These are phyloP conservation scores for Sugiyamaella valdiviana DNA, from an alignment of 805 yeast genomes.

Conservation along the genomic window DNA sequence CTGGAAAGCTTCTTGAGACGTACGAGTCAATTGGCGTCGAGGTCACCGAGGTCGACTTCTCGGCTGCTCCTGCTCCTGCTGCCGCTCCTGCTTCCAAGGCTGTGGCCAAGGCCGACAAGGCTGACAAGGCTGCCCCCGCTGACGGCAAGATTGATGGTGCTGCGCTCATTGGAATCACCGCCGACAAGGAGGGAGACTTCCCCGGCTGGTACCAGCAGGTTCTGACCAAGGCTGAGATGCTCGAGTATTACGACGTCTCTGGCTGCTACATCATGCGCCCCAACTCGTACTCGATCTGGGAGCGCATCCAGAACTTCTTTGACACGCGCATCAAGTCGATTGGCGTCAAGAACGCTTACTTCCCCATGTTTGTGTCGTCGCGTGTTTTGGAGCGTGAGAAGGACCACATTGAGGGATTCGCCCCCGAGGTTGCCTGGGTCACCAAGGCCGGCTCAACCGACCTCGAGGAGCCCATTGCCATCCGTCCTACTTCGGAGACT, in stretches of 20 bases:
- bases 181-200: slow-evolving; percentile 85
- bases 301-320: slow-evolving; percentile 82
- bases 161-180: slow-evolving; percentile 91
- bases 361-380: slow-evolving; percentile 97
- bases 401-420: slow-evolving; percentile 98
- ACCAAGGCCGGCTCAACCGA: slow-evolving; percentile 93
- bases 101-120: slow-evolving; percentile 30
- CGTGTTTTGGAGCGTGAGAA: slow-evolving; percentile 93
- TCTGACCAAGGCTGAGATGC: slow-evolving; percentile 93
- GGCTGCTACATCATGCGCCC: slow-evolving; percentile 99
- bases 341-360: slow-evolving; percentile 92
- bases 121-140: slow-evolving; percentile 21
- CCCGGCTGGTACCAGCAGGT: slow-evolving; percentile 98
- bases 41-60: slow-evolving; percentile 32
- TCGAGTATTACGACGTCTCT: slow-evolving; percentile 96
- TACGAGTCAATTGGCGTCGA: slow-evolving; percentile 43
- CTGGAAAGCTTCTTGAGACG: slow-evolving; percentile 35
- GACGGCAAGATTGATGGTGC: slow-evolving; percentile 69
- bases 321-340: slow-evolving; percentile 71
- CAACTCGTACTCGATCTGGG: slow-evolving; percentile 92
- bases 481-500: slow-evolving; percentile 98
- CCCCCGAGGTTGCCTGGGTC: slow-evolving; percentile 99
- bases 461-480: slow-evolving; percentile 96
- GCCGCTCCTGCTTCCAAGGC: slow-evolving; percentile 38
- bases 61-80: slow-evolving; percentile 33